These are phyloP conservation scores for Backusella mclennaniae DNA, from an alignment of 192 early-diverging fungal genomes.

Conservation along the genomic window DNA sequence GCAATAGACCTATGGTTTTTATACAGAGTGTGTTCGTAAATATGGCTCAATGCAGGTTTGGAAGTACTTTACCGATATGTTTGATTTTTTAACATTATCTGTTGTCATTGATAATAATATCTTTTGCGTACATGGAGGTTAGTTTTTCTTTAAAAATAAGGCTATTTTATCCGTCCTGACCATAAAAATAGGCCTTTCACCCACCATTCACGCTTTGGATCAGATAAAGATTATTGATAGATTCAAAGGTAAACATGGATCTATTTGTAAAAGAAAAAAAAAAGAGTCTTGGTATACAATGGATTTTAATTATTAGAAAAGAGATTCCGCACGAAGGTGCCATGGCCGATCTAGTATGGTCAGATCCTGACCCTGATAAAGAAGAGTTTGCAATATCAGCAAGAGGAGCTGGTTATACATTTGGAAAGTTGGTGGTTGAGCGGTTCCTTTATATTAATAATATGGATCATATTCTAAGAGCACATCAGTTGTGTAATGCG, in stretches of 20 bases:
- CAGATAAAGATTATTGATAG: slow-evolving; percentile 85
- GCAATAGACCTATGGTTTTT: slow-evolving; percentile 86
- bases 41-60: slow-evolving; percentile 84
- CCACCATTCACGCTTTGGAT: slow-evolving; percentile 81
- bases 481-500: slow-evolving; percentile 88
- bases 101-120: slow-evolving; percentile 88
- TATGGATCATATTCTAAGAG: slow-evolving; percentile 78
- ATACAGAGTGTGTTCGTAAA: slow-evolving; percentile 88
- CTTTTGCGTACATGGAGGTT: slow-evolving; percentile 95
- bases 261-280: neutral
- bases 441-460: slow-evolving; percentile 78
- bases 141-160: neutral
- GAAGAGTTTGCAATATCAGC: slow-evolving; percentile 83
- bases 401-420: slow-evolving; percentile 87
- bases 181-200: slow-evolving; percentile 58
- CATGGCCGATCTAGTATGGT: slow-evolving; percentile 96
- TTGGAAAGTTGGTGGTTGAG: slow-evolving; percentile 75
- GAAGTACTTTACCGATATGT: slow-evolving; percentile 91
- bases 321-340: slow-evolving; percentile 94
- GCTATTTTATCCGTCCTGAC: too few species aligned
- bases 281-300: neutral
- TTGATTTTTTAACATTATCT: slow-evolving; percentile 88
- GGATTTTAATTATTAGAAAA: slow-evolving; percentile 25
- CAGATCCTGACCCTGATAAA: slow-evolving; percentile 75
- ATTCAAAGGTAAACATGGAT: slow-evolving; percentile 60